Conservation (phyloP, 169 alveolate genomes). For the Eimeria acervulina region DNA sequence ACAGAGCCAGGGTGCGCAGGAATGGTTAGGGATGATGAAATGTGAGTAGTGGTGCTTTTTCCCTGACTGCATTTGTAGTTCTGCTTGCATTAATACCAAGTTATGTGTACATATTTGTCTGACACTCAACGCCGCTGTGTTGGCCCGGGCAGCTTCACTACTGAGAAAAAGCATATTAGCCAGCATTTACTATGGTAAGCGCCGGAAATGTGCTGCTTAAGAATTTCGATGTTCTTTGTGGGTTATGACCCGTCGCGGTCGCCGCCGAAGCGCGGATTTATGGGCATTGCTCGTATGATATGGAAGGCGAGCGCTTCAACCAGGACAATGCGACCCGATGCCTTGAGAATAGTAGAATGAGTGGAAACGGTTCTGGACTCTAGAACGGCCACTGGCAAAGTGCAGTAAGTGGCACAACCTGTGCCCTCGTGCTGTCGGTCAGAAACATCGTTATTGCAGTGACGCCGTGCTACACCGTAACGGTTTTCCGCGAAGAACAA, state of each 20-base stretch:
- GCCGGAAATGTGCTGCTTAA: not conserved
- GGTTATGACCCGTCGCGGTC: not conserved
- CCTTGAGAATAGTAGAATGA: not conserved
- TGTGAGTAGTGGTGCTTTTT: not conserved
- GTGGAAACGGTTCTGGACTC: not conserved
- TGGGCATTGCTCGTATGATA: not conserved
- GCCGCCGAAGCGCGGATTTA: not conserved
- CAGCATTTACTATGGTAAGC: not conserved
- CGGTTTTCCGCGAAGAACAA: not conserved
- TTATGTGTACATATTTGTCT: not conserved
- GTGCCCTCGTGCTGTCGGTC: not conserved
- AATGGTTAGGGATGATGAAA: not conserved
- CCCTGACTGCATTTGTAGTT: not conserved
- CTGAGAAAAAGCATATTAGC: no score
- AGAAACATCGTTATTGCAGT: not conserved
- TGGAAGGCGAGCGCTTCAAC: not conserved
- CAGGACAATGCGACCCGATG: not conserved
- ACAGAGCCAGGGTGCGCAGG: slow-evolving; percentile 65
- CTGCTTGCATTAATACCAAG: not conserved
- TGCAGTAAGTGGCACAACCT: not conserved
- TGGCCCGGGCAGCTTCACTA: no score
- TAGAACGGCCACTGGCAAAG: not conserved
- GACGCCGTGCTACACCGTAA: not conserved
- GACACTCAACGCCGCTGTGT: not conserved
- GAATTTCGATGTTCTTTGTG: not conserved